These are phyloP conservation scores for Castanea mollissima DNA, from an alignment of 306 rosid species.

Conservation along the genomic window DNA sequence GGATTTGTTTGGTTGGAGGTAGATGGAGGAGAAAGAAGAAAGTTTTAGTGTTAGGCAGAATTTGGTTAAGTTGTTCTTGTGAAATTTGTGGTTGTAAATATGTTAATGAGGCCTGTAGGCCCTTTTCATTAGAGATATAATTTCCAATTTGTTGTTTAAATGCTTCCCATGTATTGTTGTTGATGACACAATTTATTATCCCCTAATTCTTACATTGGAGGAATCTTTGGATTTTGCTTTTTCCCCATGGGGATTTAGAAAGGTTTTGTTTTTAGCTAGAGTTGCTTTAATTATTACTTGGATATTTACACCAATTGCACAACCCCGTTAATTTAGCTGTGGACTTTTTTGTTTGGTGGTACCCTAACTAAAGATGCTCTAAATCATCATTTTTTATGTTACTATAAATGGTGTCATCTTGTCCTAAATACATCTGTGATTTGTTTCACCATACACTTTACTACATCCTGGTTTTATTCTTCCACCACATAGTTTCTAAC, in stretches of 20 bases:
- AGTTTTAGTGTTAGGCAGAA: neutral
- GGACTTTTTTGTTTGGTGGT: neutral
- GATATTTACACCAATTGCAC: neutral
- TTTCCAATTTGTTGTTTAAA: neutral
- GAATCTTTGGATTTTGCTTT: neutral
- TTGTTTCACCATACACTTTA: no score
- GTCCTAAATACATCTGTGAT: neutral
- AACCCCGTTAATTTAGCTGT: neutral
- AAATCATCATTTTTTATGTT: neutral
- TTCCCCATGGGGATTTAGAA: no score
- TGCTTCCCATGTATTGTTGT: constrained; percentile 5
- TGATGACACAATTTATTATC: neutral
- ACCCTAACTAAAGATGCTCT: neutral
- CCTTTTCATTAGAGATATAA: neutral
- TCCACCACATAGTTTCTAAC: no score
- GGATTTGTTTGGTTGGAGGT: constrained; percentile 12
- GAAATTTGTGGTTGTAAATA: constrained; percentile 36
- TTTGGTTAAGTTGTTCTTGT: constrained; percentile 3
- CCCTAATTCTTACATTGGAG: neutral
- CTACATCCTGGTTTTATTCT: no score
- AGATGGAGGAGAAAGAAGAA: constrained; percentile 1
- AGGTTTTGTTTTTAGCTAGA: neutral
- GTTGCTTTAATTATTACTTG: neutral
- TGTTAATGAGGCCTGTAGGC: constrained; percentile 18
- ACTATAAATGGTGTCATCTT: no score